Evolutionary conservation across 2,329 filamentous ascomycete species (phyloP).

Genomic region (Cytospora leucostoma): DNA sequence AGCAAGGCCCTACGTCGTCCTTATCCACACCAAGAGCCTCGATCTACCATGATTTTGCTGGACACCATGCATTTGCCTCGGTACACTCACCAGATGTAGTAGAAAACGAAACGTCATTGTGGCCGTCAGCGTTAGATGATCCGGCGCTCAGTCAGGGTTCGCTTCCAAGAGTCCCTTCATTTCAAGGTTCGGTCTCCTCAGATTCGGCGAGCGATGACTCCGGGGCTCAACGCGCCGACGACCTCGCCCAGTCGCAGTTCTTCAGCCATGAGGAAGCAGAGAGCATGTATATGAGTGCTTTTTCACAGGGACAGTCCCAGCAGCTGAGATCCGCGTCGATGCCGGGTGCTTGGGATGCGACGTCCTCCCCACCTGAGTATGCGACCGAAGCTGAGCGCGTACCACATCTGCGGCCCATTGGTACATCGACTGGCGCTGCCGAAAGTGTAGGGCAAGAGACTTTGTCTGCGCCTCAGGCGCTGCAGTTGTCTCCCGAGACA

Average conservation of each 20-base stretch:
- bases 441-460: neutral
- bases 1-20: slow-evolving; percentile 37
- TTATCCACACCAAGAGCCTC: slow-evolving; percentile 58
- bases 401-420: neutral
- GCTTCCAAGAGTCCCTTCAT: neutral
- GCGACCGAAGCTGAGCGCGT: slow-evolving; percentile 24
- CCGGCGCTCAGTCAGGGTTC: neutral
- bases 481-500: neutral
- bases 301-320: slow-evolving; percentile 50
- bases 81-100: slow-evolving; percentile 27
- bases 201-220: slow-evolving; percentile 35
- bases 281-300: slow-evolving; percentile 83
- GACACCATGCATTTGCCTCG: slow-evolving; percentile 1
- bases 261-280: slow-evolving; percentile 80
- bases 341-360: slow-evolving; percentile 56
- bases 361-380: slow-evolving; percentile 31
- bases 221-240: slow-evolving; percentile 42
- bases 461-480: neutral
- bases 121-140: slow-evolving; percentile 29
- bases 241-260: slow-evolving; percentile 65
- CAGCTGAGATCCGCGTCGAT: slow-evolving; percentile 40
- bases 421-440: too few species aligned
- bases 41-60: slow-evolving; percentile 42
- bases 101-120: slow-evolving; percentile 35
- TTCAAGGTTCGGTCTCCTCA: slow-evolving; percentile 30